Evolutionary conservation across 2,329 filamentous ascomycete genomes (phyloP).

Genomic region (Pseudocercospora crystallina): DNA sequence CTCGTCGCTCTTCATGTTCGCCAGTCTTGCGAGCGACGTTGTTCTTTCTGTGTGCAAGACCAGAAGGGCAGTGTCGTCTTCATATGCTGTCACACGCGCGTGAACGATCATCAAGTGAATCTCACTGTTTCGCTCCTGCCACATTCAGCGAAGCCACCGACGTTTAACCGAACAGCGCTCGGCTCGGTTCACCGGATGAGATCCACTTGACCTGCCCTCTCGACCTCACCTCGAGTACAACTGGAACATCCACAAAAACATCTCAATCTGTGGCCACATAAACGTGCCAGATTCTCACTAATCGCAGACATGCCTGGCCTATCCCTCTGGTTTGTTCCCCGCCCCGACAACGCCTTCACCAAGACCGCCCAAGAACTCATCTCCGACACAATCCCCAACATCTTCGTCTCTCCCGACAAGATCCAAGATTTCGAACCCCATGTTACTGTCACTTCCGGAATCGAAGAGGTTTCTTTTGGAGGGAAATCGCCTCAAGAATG

Average conservation of each 20-base stretch:
- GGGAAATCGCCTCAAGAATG: constrained; percentile 24
- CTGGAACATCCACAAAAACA: not conserved
- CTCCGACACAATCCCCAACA: constrained; percentile 23
- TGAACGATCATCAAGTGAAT: too few relatives aligned
- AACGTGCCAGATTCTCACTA: not conserved
- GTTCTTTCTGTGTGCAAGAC: too few relatives aligned
- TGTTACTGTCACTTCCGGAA: constrained; percentile 23
- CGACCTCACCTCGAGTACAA: too few relatives aligned
- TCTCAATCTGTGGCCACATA: not conserved
- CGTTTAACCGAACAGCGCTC: too few relatives aligned
- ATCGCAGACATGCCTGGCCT: constrained; percentile 10
- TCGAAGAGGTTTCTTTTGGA: constrained; percentile 7
- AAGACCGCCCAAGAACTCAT: constrained; percentile 28
- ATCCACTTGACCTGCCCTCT: too few relatives aligned
- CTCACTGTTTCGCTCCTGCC: too few relatives aligned
- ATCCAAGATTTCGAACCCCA: constrained; percentile 22
- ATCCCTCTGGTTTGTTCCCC: constrained; percentile 27
- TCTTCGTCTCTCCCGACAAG: constrained; percentile 18
- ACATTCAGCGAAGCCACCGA: too few relatives aligned
- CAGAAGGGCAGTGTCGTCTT: too few relatives aligned
- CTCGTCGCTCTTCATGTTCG: too few relatives aligned
- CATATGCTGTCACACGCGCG: too few relatives aligned
- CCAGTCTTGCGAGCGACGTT: too few relatives aligned
- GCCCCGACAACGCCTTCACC: constrained; percentile 21
- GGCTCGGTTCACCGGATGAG: too few relatives aligned